A percentile compares a stretch with the other conserved stretches of the same genome.
Conservation (phyloP, 2,329 filamentous ascomycete genomes). For the Rhynchosporium secalis region DNA sequence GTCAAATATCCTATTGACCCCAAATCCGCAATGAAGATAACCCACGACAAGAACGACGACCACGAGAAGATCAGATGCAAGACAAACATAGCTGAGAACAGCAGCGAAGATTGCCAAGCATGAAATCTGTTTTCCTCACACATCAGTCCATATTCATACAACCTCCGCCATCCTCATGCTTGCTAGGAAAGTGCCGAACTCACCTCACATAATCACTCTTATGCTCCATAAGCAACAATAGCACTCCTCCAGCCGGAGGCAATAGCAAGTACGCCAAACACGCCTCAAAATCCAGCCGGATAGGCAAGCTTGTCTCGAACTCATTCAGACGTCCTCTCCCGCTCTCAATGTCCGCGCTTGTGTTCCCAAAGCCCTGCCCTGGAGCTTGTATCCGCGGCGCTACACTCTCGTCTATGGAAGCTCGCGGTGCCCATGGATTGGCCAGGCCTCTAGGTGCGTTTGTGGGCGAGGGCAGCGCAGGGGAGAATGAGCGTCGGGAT, state of each 20-base stretch:
- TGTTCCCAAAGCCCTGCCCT: conserved; percentile 22
- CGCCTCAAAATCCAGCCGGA: conserved; percentile 87
- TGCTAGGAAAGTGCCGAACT: conserved; percentile 35
- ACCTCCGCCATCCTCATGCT: neutral
- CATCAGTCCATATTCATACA: conserved; percentile 15
- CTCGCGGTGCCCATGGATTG: conserved; percentile 33
- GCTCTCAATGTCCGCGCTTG: conserved; percentile 25
- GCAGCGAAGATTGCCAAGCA: conserved; percentile 87
- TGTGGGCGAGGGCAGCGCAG: conserved; percentile 49
- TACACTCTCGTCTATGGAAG: conserved; percentile 19
- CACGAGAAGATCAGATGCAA: conserved; percentile 85
- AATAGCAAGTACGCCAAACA: conserved; percentile 83
- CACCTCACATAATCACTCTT: conserved; percentile 97
- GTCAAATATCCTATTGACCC: conserved; percentile 74
- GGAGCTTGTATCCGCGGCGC: conserved; percentile 8
- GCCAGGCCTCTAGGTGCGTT: conserved; percentile 43
- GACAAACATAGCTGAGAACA: conserved; percentile 74
- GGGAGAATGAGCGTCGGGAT: conserved; percentile 48
- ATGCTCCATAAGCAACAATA: conserved; percentile 82
- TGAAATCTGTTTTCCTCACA: conserved; percentile 67
- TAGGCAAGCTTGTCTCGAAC: conserved; percentile 86
- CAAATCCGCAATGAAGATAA: conserved; percentile 76
- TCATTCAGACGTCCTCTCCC: conserved; percentile 64
- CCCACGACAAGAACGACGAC: conserved; percentile 80
- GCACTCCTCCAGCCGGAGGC: conserved; percentile 81